These are phyloP conservation scores for Rhodotorula sp. DNA, from an alignment of 1,284 basidiomycete species.

Conservation along the genomic window DNA sequence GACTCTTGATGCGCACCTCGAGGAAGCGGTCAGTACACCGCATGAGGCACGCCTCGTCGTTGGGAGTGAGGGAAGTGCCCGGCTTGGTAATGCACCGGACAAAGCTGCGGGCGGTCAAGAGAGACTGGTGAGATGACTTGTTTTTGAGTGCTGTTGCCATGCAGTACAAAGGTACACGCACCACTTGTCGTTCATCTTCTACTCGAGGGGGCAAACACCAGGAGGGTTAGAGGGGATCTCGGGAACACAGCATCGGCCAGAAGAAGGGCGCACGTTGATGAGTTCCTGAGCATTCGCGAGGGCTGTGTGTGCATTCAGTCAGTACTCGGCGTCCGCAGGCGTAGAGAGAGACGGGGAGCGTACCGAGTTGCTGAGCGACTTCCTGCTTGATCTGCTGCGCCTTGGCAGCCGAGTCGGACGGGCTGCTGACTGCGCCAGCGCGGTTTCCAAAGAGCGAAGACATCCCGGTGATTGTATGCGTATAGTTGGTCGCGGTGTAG, in stretches of 20 bases:
- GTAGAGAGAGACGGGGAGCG: neutral
- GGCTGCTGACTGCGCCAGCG: neutral
- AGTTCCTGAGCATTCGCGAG: conserved; percentile 75
- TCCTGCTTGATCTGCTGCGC: conserved; percentile 70
- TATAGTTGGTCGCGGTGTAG: neutral
- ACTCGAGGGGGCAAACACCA: neutral
- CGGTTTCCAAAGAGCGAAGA: conserved; percentile 23
- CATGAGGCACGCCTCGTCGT: conserved; percentile 73
- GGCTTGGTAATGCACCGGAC: conserved; percentile 75
- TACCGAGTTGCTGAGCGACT: conserved; percentile 63
- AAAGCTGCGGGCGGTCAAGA: conserved; percentile 58
- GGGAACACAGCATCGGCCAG: neutral
- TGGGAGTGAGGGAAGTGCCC: conserved; percentile 62
- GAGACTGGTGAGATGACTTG: neutral
- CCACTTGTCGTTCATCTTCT: conserved; percentile 46
- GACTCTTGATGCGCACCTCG: conserved; percentile 59
- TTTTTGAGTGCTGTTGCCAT: too few relatives aligned
- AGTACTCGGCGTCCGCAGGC: too few relatives aligned
- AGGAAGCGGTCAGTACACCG: conserved; percentile 76
- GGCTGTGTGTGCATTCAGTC: conserved; percentile 47
- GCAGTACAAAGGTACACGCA: conserved; percentile 2
- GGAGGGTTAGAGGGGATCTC: neutral
- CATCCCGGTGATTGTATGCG: conserved; percentile 5
- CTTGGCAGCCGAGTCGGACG: conserved; percentile 18
- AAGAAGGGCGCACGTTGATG: conserved; percentile 60